phyloP scores from a whole-genome alignment of 805 yeast genomes.

The Lachancea waltii region DNA sequence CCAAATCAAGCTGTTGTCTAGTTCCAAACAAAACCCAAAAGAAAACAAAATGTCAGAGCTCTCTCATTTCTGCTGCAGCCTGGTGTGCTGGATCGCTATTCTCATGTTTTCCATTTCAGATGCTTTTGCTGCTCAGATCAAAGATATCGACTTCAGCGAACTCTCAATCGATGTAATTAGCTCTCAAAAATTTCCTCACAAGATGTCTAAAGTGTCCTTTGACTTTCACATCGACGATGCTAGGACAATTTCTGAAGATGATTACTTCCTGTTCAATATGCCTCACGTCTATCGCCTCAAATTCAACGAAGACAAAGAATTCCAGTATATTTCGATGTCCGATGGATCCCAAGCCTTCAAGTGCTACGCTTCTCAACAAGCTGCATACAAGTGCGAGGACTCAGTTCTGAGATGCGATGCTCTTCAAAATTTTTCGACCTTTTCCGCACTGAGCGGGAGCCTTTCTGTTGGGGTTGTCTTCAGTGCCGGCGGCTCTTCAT shows the following conservation, averaged over 20 bases:
- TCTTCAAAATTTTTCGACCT: constrained; percentile 14
- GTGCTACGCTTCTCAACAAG: constrained; percentile 33
- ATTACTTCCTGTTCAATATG: constrained; percentile 24
- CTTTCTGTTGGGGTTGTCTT: constrained; percentile 29
- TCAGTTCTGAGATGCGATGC: constrained; percentile 31
- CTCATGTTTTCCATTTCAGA: background rate
- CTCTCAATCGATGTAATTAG: constrained; percentile 7
- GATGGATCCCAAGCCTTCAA: constrained; percentile 27
- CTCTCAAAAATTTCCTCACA: constrained; percentile 20
- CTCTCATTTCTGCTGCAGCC: background rate
- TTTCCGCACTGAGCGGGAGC: constrained; percentile 24
- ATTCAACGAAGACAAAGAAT: constrained; percentile 21
- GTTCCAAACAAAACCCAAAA: no score
- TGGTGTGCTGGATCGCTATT: background rate
- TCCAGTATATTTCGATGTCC: constrained; percentile 15
- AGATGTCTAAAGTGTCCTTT: constrained; percentile 33
- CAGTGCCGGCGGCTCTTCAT: constrained; percentile 32
- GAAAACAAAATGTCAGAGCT: no score
- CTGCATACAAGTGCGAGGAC: constrained; percentile 28
- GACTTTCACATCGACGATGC: constrained; percentile 22
- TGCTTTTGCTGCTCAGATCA: constrained; percentile 1
- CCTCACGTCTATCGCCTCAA: constrained; percentile 33
- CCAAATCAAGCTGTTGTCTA: no score
- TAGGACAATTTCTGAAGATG: constrained; percentile 20
- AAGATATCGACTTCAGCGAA: background rate